These are phyloP conservation scores for Multifurca ochricompacta DNA, from an alignment of 768 basidiomycete species.

Conservation along the genomic window DNA sequence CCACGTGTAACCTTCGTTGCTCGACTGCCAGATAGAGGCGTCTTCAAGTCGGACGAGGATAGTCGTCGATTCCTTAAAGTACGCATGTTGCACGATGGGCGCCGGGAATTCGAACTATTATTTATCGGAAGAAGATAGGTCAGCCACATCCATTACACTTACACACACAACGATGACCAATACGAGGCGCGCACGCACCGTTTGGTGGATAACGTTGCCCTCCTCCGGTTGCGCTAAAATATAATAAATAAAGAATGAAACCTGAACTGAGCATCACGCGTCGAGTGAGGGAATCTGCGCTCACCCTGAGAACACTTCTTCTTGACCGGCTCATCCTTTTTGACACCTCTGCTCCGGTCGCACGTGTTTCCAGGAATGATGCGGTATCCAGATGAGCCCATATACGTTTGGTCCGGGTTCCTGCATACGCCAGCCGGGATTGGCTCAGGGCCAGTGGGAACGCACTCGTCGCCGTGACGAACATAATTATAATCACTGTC, in stretches of 20 bases:
- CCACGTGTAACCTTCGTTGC: conserved; percentile 94
- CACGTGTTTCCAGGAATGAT: conserved; percentile 93
- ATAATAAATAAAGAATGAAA: too few relatives aligned
- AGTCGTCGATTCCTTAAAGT: conserved; percentile 81
- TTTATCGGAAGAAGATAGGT: too few relatives aligned
- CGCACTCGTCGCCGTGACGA: conserved; percentile 64
- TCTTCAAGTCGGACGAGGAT: conserved; percentile 77
- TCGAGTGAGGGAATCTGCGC: conserved; percentile 3
- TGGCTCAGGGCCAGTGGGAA: conserved; percentile 81
- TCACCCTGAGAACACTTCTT: conserved; percentile 77
- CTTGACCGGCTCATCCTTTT: conserved; percentile 58
- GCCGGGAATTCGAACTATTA: conserved; percentile 57
- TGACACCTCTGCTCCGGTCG: conserved; percentile 42
- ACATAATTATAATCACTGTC: conserved; percentile 85
- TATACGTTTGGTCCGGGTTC: conserved; percentile 51
- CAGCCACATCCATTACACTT: too few relatives aligned
- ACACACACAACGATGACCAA: too few relatives aligned
- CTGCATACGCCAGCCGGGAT: conserved; percentile 71
- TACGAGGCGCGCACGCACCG: conserved; percentile 37
- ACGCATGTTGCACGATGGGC: conserved; percentile 65
- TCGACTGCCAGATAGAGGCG: conserved; percentile 83
- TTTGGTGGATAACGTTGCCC: conserved; percentile 71
- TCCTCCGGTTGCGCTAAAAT: conserved; percentile 67
- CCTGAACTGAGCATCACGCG: background rate
- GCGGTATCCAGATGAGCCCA: conserved; percentile 88